Evolutionary conservation across 371 early-diverging fungal genomes (phyloP), one percentile per base, ranked within the genome.

Genomic region (Cokeromyces recurvatus): DNA sequence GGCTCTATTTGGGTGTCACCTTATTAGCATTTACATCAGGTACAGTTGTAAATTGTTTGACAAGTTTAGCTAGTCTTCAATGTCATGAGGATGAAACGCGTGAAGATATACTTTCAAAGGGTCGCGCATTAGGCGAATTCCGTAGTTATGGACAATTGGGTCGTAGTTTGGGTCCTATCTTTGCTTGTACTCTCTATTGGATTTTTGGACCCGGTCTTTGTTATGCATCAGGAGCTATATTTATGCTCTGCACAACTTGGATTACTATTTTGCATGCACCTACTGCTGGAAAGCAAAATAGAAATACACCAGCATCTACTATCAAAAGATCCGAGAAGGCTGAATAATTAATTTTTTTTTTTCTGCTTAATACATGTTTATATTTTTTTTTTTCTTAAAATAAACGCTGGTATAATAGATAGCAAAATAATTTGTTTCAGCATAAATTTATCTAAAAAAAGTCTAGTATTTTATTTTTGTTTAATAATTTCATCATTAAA

Each of bases 141-240:
- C 74, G 97, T 16, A 84, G 91, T 14, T 74, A 77, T 51, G 97
- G 98, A 0, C 98, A 98, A 64, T 68, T 98, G 16, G 98, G 97
- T 19, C 75, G 98, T 21, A 83, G 92, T 0, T 45, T 90, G 17
- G 98, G 98, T 2, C 97, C 98, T 1, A 62, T 96, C 36, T 78
- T 84, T 34, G 89, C 91, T 0, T 93, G 95, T 68, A 74, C 82
- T 4, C 57, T 83, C 4, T 97, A 96, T 55, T 97, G 96, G 97
- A 64, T 89, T 23, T 64, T 79, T 1, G 97, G 97, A 5, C 81
- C 84, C 0, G 55, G 62, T 20, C 46, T 47, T 9, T 83, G 82
- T 40, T 85, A 85, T 49, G 70, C 59, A 5, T 29, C 44, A 5
- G 77, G 70, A 15, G 53, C 71, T 14, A 15, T 68, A 0, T 22